phyloP scores from a whole-genome alignment of 257 asterid species.

The Solanum dulcamara region DNA sequence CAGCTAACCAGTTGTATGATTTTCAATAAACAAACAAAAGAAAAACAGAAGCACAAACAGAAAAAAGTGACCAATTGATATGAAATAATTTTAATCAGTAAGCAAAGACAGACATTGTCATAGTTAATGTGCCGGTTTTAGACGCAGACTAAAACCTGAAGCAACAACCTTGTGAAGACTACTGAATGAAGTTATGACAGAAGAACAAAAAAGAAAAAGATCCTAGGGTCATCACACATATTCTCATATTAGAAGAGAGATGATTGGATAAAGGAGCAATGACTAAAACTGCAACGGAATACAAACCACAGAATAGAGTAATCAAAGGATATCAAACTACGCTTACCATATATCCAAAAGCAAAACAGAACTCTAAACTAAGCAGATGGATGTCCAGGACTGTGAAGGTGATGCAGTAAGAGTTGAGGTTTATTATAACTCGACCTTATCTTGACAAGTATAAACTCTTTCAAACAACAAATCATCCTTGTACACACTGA shows the following conservation, averaged over 20 bases:
- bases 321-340: neutral
- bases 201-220: neutral
- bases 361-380: neutral
- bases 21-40: neutral
- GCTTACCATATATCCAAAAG: neutral
- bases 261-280: neutral
- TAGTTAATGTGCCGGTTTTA: neutral
- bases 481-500: neutral
- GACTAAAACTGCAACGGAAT: neutral
- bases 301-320: neutral
- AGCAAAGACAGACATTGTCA: neutral
- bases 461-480: neutral
- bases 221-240: neutral
- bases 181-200: neutral
- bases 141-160: neutral
- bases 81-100: neutral
- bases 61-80: neutral
- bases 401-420: neutral
- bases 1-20: neutral
- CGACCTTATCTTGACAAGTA: neutral
- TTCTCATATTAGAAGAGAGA: neutral
- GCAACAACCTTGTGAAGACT: neutral
- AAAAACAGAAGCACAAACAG: neutral
- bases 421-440: neutral
- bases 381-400: neutral